phyloP scores from a whole-genome alignment of 306 rosid species.

The Abrus precatorius region DNA sequence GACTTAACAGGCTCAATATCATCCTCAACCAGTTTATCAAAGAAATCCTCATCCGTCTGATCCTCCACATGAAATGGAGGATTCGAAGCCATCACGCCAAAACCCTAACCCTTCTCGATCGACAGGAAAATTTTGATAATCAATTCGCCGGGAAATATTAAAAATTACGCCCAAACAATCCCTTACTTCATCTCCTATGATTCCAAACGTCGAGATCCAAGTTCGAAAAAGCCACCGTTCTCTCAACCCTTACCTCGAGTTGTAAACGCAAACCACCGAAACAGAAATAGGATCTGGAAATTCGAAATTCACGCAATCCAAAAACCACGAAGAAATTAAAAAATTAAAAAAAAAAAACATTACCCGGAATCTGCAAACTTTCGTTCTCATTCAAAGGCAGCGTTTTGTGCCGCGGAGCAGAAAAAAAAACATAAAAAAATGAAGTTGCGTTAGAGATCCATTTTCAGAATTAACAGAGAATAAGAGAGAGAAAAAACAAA shows the following conservation, averaged over 20 bases:
- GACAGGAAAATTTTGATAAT: slow-evolving; percentile 10
- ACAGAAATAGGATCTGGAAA: slow-evolving; percentile 55
- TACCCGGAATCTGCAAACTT: slow-evolving; percentile 34
- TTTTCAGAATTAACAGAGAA: slow-evolving; percentile 50
- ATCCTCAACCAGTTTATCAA: slow-evolving; percentile 84
- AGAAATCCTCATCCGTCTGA: slow-evolving; percentile 92
- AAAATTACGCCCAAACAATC: neutral
- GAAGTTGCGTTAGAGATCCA: slow-evolving; percentile 61
- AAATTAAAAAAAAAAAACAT: neutral
- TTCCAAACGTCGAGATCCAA: slow-evolving; percentile 60
- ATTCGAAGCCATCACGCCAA: slow-evolving; percentile 76
- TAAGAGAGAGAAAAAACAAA: slow-evolving; percentile 2
- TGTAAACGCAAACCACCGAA: slow-evolving; percentile 36
- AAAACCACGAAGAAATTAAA: slow-evolving; percentile 19
- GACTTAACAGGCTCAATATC: slow-evolving; percentile 54
- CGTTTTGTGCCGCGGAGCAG: neutral
- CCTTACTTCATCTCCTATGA: slow-evolving; percentile 31
- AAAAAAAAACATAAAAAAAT: slow-evolving; percentile 3
- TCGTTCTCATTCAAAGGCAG: slow-evolving; percentile 53
- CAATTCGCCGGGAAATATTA: slow-evolving; percentile 25
- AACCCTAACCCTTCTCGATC: slow-evolving; percentile 52
- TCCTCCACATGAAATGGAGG: slow-evolving; percentile 94
- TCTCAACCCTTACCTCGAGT: slow-evolving; percentile 41
- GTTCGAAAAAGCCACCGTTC: slow-evolving; percentile 39
- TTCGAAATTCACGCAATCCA: slow-evolving; percentile 47